A percentile compares a stretch with the other conserved stretches of the same genome.
These are phyloP conservation scores for Exserohilum rostratum DNA, from an alignment of 2,329 filamentous ascomycete genomes.

Conservation along the genomic window DNA sequence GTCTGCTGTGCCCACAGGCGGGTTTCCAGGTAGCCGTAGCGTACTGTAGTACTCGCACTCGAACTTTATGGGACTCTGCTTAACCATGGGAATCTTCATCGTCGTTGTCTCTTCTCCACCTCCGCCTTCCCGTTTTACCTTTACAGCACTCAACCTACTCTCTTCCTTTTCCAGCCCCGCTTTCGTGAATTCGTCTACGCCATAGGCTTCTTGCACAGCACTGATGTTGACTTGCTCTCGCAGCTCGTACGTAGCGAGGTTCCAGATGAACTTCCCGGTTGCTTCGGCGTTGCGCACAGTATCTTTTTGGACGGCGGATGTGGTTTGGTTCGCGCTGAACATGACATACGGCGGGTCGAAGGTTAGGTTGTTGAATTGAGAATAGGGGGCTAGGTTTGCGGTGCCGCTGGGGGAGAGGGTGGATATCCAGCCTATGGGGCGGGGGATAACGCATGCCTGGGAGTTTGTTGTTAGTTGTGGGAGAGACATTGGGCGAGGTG, in stretches of 20 bases:
- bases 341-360: slow-evolving; percentile 69
- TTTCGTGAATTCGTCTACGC: slow-evolving; percentile 62
- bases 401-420: slow-evolving; percentile 56
- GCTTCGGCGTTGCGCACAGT: slow-evolving; percentile 62
- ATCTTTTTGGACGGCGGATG: slow-evolving; percentile 58
- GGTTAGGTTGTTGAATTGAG: slow-evolving; percentile 67
- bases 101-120: neutral
- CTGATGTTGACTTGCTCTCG: slow-evolving; percentile 62
- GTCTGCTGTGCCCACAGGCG: slow-evolving; percentile 64
- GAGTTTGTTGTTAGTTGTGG: neutral
- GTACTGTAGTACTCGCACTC: slow-evolving; percentile 64
- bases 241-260: slow-evolving; percentile 63
- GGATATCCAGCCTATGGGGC: slow-evolving; percentile 69
- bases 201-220: slow-evolving; percentile 57
- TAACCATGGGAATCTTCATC: slow-evolving; percentile 58
- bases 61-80: slow-evolving; percentile 61
- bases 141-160: slow-evolving; percentile 45
- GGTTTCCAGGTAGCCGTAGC: slow-evolving; percentile 61
- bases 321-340: slow-evolving; percentile 65
- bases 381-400: slow-evolving; percentile 66
- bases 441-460: slow-evolving; percentile 63
- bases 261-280: slow-evolving; percentile 65
- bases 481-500: neutral
- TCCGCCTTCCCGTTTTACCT: neutral
- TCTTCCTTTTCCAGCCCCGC: slow-evolving; percentile 58